Percentiles rank a stretch among this genome's conserved stretches.
phyloP scores from a whole-genome alignment of 306 rosid species.

The Cucurbita pepo region DNA sequence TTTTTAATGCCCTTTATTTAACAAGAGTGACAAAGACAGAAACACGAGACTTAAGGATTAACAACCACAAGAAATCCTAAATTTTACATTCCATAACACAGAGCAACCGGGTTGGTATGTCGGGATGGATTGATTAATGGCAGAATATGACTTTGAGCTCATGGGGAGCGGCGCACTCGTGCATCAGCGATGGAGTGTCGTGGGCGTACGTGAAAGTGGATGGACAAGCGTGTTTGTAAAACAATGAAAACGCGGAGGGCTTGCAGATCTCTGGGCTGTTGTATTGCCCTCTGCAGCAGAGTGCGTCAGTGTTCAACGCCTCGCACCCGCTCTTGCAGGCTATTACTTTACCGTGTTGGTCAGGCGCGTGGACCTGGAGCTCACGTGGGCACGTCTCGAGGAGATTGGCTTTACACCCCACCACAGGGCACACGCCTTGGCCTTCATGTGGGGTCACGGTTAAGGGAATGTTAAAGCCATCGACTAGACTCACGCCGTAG shows the following conservation, averaged over 20 bases:
- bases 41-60: no score
- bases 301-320: constrained; percentile 45
- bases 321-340: constrained; percentile 92
- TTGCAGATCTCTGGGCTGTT: constrained; percentile 48
- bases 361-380: constrained; percentile 30
- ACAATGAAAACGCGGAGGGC: constrained; percentile 30
- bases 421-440: constrained; percentile 63
- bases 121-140: constrained; percentile 14
- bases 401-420: constrained; percentile 49
- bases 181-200: constrained; percentile 62
- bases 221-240: constrained; percentile 73
- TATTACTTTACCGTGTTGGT: constrained; percentile 30
- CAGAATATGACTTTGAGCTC: constrained; percentile 93
- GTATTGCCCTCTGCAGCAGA: constrained; percentile 61
- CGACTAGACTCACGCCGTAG: constrained; percentile 83
- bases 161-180: constrained; percentile 74
- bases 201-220: constrained; percentile 51
- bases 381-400: constrained; percentile 49
- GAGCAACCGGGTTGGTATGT: neutral
- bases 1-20: no score
- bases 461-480: constrained; percentile 65
- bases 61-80: no score
- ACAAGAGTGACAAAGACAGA: no score
- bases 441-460: constrained; percentile 92
- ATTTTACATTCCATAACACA: no score